These are phyloP conservation scores for Pichia occidentalis DNA, from an alignment of 805 yeast species.

Conservation along the genomic window DNA sequence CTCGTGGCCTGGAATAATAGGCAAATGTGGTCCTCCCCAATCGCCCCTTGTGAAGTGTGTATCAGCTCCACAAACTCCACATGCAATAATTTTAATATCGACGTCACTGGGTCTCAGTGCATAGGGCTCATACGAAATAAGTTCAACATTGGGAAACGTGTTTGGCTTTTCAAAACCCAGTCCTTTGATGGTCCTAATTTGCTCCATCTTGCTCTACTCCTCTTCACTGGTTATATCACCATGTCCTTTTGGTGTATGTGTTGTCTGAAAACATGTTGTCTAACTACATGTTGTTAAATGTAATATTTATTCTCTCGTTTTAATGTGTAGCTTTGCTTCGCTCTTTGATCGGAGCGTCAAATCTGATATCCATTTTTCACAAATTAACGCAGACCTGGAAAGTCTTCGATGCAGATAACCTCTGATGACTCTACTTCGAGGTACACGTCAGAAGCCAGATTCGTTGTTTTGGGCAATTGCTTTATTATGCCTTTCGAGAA, in stretches of 20 bases:
- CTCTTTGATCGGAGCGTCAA: no score
- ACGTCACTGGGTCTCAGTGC: constrained; percentile 27
- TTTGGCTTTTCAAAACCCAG: constrained; percentile 14
- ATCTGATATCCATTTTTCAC: no score
- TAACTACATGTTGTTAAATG: no score
- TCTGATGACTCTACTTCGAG: no score
- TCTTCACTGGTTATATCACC: no score
- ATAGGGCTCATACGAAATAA: constrained; percentile 14
- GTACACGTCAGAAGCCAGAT: no score
- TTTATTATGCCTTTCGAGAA: constrained; percentile 38
- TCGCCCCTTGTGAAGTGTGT: constrained; percentile 37
- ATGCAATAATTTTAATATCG: constrained; percentile 34
- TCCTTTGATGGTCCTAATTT: constrained; percentile 7
- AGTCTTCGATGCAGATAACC: no score
- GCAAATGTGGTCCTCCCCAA: constrained; percentile 14
- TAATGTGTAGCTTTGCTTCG: no score
- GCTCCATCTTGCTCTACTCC: no score
- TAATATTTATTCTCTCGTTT: no score
- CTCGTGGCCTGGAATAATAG: constrained; percentile 38
- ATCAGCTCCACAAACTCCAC: constrained; percentile 52
- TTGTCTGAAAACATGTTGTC: no score
- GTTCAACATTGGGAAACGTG: constrained; percentile 11
- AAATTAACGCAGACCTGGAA: no score
- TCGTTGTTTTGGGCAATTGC: neutral
- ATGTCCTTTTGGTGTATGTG: neutral